Conservation (phyloP, 2,329 filamentous ascomycete genomes). For the Trichoderma guizhouense region DNA sequence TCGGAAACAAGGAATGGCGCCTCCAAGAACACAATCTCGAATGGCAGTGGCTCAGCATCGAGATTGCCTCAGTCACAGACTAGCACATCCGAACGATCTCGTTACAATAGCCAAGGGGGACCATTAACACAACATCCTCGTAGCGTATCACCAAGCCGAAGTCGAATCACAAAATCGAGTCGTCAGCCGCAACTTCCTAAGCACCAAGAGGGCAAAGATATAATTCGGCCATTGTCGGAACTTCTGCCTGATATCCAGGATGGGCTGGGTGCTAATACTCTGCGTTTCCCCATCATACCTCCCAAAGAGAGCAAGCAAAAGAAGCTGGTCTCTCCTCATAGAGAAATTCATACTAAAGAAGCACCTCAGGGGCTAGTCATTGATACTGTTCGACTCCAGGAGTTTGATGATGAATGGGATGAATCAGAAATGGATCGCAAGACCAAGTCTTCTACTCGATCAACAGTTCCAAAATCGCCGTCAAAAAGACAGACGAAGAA, state of each 20-base stretch:
- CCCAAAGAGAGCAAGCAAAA: conserved; percentile 7
- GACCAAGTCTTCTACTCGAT: conserved; percentile 27
- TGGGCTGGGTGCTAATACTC: background rate
- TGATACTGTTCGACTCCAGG: conserved; percentile 59
- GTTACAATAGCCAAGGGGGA: background rate
- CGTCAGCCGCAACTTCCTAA: background rate
- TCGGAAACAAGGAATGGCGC: background rate
- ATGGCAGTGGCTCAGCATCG: background rate
- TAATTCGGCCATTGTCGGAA: background rate
- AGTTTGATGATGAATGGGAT: conserved; percentile 60
- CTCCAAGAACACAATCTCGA: background rate
- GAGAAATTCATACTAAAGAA: conserved; percentile 43
- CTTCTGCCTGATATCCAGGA: background rate
- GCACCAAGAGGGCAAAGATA: background rate
- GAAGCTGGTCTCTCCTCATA: conserved; percentile 31
- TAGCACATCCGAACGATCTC: background rate
- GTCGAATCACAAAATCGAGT: background rate
- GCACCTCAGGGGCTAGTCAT: conserved; percentile 52
- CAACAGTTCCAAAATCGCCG: conserved; percentile 1
- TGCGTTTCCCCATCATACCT: background rate
- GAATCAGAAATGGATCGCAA: conserved; percentile 57
- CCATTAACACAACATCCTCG: background rate
- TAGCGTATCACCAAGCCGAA: background rate
- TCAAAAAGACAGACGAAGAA: conserved; percentile 47
- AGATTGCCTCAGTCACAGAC: background rate